Evolutionary conservation across 768 basidiomycete genomes (phyloP).

Genomic region (Auriscalpium vulgare): DNA sequence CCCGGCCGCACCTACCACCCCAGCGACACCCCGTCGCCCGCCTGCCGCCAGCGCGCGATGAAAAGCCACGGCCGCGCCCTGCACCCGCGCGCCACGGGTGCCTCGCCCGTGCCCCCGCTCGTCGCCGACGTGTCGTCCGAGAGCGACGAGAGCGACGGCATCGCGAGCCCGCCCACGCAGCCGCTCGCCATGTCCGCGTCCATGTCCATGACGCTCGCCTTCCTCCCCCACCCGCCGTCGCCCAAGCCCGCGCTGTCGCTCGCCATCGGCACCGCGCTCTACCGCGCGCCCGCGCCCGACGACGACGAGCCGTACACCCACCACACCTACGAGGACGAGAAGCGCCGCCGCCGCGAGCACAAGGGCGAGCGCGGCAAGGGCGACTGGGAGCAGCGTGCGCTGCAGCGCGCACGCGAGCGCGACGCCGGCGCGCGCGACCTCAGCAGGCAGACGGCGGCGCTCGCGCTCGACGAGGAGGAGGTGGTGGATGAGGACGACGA

Average conservation of each 20-base stretch:
- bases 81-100: slow-evolving; percentile 37
- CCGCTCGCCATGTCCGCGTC: slow-evolving; percentile 9
- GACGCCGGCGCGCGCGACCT: slow-evolving; percentile 4
- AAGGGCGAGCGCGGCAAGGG: slow-evolving; percentile 12
- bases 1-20: slow-evolving; percentile 62
- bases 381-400: slow-evolving; percentile 6
- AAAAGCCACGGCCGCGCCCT: slow-evolving; percentile 29
- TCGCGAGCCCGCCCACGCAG: slow-evolving; percentile 30
- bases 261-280: neutral
- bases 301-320: slow-evolving; percentile 6
- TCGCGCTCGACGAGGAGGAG: slow-evolving; percentile 6
- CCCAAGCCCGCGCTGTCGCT: neutral
- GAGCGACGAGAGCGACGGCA: slow-evolving; percentile 58
- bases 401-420: slow-evolving; percentile 1
- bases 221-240: slow-evolving; percentile 18
- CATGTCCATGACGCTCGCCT: slow-evolving; percentile 10
- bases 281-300: slow-evolving; percentile 3
- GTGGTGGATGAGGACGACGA: slow-evolving; percentile 12
- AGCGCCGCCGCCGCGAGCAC: slow-evolving; percentile 13
- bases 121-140: slow-evolving; percentile 56
- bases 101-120: slow-evolving; percentile 33
- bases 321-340: slow-evolving; percentile 15
- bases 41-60: slow-evolving; percentile 12
- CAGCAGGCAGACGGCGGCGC: neutral
- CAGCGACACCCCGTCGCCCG: slow-evolving; percentile 25